phyloP scores from a whole-genome alignment of 2,329 filamentous ascomycete species.

The Arthroderma sp. region DNA sequence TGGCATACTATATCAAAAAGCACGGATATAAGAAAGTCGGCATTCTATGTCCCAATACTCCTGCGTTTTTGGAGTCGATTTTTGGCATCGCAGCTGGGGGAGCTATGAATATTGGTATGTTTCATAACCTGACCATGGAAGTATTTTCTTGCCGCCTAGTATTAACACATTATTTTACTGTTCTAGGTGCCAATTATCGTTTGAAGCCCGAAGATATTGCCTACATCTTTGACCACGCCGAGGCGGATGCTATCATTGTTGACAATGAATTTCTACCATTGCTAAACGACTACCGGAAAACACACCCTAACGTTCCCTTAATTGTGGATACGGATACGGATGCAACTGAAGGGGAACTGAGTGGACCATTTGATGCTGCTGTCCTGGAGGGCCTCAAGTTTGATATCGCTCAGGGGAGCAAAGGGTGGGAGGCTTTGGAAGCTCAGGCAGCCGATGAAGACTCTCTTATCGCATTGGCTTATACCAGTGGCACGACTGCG shows the following conservation, averaged over 20 bases:
- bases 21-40: slow-evolving; percentile 64
- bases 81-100: slow-evolving; percentile 78
- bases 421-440: slow-evolving; percentile 67
- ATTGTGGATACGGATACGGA: slow-evolving; percentile 80
- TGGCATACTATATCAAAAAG: slow-evolving; percentile 77
- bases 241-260: slow-evolving; percentile 76
- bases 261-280: slow-evolving; percentile 67
- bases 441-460: slow-evolving; percentile 63
- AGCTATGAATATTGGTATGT: slow-evolving; percentile 54
- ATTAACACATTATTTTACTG: slow-evolving; percentile 7
- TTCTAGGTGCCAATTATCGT: slow-evolving; percentile 51
- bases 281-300: slow-evolving; percentile 51
- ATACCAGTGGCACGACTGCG: slow-evolving; percentile 88
- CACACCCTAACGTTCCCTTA: slow-evolving; percentile 51
- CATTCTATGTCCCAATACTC: slow-evolving; percentile 81
- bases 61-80: slow-evolving; percentile 80
- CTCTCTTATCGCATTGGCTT: slow-evolving; percentile 71
- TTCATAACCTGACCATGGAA: not conserved
- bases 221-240: slow-evolving; percentile 80
- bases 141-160: not conserved
- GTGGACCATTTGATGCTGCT: slow-evolving; percentile 70
- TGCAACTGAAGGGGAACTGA: slow-evolving; percentile 56
- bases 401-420: slow-evolving; percentile 51
- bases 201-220: slow-evolving; percentile 73
- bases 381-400: slow-evolving; percentile 65